Evolutionary conservation across 2,329 filamentous ascomycete species (phyloP).

Genomic region (Nemania sp.): DNA sequence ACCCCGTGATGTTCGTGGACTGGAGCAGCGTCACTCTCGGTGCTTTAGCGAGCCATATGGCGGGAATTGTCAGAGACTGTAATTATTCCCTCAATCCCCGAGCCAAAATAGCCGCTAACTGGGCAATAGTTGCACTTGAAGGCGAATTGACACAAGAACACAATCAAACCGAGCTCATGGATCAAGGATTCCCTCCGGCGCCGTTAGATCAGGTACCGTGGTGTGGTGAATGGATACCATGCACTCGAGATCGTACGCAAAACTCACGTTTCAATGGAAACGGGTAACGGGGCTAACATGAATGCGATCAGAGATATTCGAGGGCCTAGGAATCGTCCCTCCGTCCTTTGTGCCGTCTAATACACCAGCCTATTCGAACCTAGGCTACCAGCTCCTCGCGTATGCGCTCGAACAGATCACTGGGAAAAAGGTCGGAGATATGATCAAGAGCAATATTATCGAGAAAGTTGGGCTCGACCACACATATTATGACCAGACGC

Average conservation of each 20-base stretch:
- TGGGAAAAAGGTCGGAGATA: constrained; percentile 26
- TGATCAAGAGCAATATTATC: constrained; percentile 33
- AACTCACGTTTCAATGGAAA: not conserved
- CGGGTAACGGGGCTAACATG: too few species aligned
- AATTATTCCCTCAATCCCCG: not conserved
- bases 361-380: constrained; percentile 36
- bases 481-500: constrained; percentile 33
- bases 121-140: constrained; percentile 29
- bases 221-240: constrained; percentile 32
- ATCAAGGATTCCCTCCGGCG: constrained; percentile 34
- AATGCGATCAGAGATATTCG: constrained; percentile 29
- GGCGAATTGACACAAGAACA: constrained; percentile 37
- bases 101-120: not conserved
- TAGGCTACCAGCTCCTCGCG: constrained; percentile 35
- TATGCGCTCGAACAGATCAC: constrained; percentile 38
- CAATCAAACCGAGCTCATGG: constrained; percentile 31
- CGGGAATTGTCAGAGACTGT: constrained; percentile 39
- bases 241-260: constrained; percentile 30
- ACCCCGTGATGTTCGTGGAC: constrained; percentile 31
- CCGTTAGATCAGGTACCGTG: constrained; percentile 25
- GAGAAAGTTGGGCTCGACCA: constrained; percentile 26
- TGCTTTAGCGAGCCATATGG: constrained; percentile 37
- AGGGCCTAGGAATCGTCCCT: constrained; percentile 30
- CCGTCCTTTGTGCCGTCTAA: constrained; percentile 34
- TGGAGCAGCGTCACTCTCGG: constrained; percentile 37